These are phyloP conservation scores for Komagataea norvegica DNA, from an alignment of 1,139 yeast genomes.

Conservation along the genomic window DNA sequence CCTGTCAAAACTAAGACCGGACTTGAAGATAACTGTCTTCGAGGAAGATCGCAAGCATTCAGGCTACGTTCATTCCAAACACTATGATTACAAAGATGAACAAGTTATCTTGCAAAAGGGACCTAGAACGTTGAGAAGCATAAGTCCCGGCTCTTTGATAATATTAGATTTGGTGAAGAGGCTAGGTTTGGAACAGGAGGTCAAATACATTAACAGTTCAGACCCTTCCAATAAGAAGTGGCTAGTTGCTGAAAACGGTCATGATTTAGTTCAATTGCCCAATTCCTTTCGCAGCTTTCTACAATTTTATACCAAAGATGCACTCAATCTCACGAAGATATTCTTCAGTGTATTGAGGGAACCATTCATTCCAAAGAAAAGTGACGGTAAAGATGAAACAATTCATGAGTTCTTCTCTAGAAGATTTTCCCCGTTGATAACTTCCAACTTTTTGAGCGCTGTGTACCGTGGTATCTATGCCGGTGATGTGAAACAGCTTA, in stretches of 20 bases:
- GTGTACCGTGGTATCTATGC: conserved; percentile 88
- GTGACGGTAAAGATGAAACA: conserved; percentile 53
- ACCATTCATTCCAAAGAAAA: conserved; percentile 27
- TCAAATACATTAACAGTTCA: conserved; percentile 44
- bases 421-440: conserved; percentile 59
- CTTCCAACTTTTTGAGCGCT: conserved; percentile 72
- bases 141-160: conserved; percentile 59
- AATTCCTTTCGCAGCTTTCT: conserved; percentile 36
- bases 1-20: conserved; percentile 65
- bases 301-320: conserved; percentile 41
- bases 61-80: conserved; percentile 69
- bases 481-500: conserved; percentile 66
- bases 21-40: conserved; percentile 54
- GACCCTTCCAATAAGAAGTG: conserved; percentile 62
- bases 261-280: conserved; percentile 48
- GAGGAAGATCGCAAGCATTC: conserved; percentile 59
- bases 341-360: conserved; percentile 34
- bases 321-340: conserved; percentile 36
- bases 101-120: conserved; percentile 57
- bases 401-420: conserved; percentile 63
- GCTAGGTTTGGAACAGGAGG: conserved; percentile 37
- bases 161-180: conserved; percentile 53
- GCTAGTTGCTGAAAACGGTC: conserved; percentile 38
- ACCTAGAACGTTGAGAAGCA: conserved; percentile 69
- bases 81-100: conserved; percentile 18